Conservation (phyloP, 805 yeast species). For the Metschnikowia aberdeeniae region DNA sequence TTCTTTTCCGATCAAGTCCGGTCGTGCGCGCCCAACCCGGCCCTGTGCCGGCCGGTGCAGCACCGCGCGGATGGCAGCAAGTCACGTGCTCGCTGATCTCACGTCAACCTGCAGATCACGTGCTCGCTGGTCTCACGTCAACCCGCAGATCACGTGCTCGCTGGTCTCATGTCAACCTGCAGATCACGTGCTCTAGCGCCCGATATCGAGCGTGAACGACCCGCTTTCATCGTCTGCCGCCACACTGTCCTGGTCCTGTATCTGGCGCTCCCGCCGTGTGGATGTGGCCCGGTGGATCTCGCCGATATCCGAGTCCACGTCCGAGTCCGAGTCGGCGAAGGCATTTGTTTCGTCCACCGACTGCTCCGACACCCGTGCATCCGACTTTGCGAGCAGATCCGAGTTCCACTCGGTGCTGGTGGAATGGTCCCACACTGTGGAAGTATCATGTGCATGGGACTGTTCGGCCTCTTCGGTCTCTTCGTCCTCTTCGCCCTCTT, state of each 20-base stretch:
- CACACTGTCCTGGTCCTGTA: neutral
- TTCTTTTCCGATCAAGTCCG: conserved; percentile 1
- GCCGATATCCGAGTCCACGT: conserved; percentile 45
- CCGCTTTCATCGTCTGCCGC: conserved; percentile 6
- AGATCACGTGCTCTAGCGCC: neutral
- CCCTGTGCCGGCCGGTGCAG: neutral
- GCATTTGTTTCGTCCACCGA: neutral
- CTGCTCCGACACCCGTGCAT: neutral
- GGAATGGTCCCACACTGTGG: neutral
- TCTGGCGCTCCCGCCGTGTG: conserved; percentile 7
- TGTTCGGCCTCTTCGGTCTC: conserved; percentile 17
- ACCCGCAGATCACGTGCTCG: neutral
- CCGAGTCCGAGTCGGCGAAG: conserved; percentile 24
- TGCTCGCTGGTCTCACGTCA: no score
- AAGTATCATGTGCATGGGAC: neutral
- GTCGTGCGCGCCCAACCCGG: neutral
- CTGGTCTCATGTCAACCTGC: neutral
- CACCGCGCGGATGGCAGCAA: neutral
- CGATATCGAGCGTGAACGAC: conserved; percentile 15
- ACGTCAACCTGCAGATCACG: no score
- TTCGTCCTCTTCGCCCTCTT: conserved; percentile 34
- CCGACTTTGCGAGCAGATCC: neutral
- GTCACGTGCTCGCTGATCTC: neutral
- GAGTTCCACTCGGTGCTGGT: neutral
- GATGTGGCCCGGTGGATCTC: conserved; percentile 40